Evolutionary conservation across 495 filamentous ascomycete genomes (phyloP).

Genomic region (Tuber microsphaerosporum): DNA sequence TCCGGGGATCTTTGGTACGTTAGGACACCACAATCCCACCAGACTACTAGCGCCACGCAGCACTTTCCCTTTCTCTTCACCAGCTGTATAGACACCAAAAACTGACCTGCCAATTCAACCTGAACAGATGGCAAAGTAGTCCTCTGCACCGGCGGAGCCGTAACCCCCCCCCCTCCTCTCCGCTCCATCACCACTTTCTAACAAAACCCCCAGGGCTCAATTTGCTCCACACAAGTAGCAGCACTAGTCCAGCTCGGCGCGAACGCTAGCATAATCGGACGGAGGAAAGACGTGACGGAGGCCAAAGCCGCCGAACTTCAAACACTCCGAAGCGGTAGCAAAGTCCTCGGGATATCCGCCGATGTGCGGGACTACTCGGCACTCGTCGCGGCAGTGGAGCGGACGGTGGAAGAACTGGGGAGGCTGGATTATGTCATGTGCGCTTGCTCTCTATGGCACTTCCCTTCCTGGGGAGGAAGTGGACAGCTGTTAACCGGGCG

Average conservation of each 20-base stretch:
- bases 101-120: not conserved
- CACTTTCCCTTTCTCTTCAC: not conserved
- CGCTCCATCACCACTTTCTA: slow-evolving; percentile 56
- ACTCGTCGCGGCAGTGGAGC: slow-evolving; percentile 64
- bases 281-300: slow-evolving; percentile 85
- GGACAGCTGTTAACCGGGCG: slow-evolving; percentile 9
- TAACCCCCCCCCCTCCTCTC: slow-evolving; percentile 61
- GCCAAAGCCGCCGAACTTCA: slow-evolving; percentile 70
- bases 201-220: slow-evolving; percentile 54
- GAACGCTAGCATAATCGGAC: slow-evolving; percentile 86
- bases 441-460: slow-evolving; percentile 26
- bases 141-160: slow-evolving; percentile 91
- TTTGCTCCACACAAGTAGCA: slow-evolving; percentile 86
- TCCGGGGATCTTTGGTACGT: slow-evolving; percentile 32
- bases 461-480: not conserved
- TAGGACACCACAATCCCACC: not conserved
- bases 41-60: slow-evolving; percentile 32
- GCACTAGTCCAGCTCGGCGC: slow-evolving; percentile 86
- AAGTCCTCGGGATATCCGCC: slow-evolving; percentile 74
- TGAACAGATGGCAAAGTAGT: slow-evolving; percentile 72
- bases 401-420: slow-evolving; percentile 73
- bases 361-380: slow-evolving; percentile 59
- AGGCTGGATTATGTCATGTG: slow-evolving; percentile 91
- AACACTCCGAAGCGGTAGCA: slow-evolving; percentile 64
- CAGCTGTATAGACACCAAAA: not conserved